Base-by-base conservation (phyloP, 2,329 filamentous ascomycete species). In the Penicillium decumbens region DNA sequence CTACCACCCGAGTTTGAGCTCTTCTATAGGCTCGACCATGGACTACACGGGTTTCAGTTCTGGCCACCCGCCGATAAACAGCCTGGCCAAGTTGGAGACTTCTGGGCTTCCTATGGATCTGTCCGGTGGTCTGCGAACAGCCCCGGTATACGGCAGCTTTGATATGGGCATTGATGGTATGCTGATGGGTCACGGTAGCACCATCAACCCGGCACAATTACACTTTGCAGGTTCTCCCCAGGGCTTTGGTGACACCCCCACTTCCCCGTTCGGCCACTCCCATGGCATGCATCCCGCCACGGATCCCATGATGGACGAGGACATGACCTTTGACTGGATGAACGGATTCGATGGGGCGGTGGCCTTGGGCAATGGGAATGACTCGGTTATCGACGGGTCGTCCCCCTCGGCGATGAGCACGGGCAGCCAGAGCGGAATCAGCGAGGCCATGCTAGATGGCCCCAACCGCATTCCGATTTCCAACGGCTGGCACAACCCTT, bases 401-500 rank as follows among this genome's bases (percentile, higher is more conserved):
- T 97, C 93, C 12, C 93, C 93, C 13, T 97, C 93, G 7, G 90
- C 90, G 41, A 92, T 97, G 69, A 97, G 92, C 74, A 95, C 89
- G 38, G 89, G 88, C 51, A 97, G 91, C 71, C 91, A 95, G 65
- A 92, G 88, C 67, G 69, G 69, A 9, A 69, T 69, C 41, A 95
- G 89, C 71, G 93, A 97, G 67, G 83, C 90, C 51, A 90, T 95
- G 85, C 77, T 93, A 50, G 90, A 96, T 69, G 89, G 88, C 4
- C 66, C 66, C 32, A 86, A 84, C 68, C 83, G 85, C 57, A 77
- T 80, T 35, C 75, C 79, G 49, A 72, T 77, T 2, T 74, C 75
- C 3, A 75, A 77, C 58, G 79, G 81, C 75, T 89, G 87, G 84
- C 82, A 86, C 62, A 78, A 81, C 43, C 78, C 82, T 33, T 76